Evolutionary conservation across 73 alveolate genomes (phyloP), one percentile per base, ranked within the genome.

Genomic region (Paramecium octaurelia): DNA sequence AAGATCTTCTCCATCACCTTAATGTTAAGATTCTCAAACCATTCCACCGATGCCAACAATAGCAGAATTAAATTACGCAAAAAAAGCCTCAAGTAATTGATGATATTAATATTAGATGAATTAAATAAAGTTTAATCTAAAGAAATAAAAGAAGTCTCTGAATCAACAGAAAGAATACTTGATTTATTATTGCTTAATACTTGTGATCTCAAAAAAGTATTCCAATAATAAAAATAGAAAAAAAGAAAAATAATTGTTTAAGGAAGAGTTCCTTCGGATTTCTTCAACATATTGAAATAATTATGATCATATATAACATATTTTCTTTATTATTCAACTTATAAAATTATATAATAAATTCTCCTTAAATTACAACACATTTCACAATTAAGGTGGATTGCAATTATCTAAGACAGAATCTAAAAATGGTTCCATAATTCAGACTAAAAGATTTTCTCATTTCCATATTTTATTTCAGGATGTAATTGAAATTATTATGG

Each of bases 151-250:
- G 87, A 73, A 73, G 18, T 73, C 10, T 58, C 87, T 16, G 57
- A 73, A 73, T 36, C 87, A 35, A 73, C 87, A 4, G 87, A 73
- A 36, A 34, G 87, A 36, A 73, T 73, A 73, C 46, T 73, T 20
- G 87, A 73, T 73, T 73, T 73, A 73, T 73, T 73, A 18, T 36
- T 73, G 1, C 46, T 73, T 8, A 73, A 73, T 73, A 73, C 87
- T 4, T 73, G 87, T 73, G 87, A 73, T 36, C 59, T 73, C 18
- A 73, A 73, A 73, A 73, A 73, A 38, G 36, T 73, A 73, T 73
- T 73, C 40, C 31, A 73, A 73, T 16, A 73, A 38, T 38, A 40
- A 16, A 73, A 36, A 36, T 43, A 34, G n/a, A 73, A 40, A 4
- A 36, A 40, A 73, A 73, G 87, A 73, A 73, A 73, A 40, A 73